A percentile compares a stretch with the other conserved stretches of the same genome.
These are phyloP conservation scores for Syzygium aromaticum DNA, from an alignment of 345 rosid genomes.

Conservation along the genomic window DNA sequence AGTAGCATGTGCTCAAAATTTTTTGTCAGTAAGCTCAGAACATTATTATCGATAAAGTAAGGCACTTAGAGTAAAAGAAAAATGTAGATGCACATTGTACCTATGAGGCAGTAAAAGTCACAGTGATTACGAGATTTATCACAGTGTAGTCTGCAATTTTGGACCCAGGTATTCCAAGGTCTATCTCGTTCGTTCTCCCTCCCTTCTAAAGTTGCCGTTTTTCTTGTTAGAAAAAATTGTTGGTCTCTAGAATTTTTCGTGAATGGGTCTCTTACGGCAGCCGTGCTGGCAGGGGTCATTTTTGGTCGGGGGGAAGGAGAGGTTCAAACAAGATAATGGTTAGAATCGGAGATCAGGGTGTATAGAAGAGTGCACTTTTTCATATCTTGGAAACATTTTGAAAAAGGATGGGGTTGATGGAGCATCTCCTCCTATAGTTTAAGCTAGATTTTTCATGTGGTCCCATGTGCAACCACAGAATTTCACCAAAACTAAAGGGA, in stretches of 20 bases:
- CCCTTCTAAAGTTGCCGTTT: neutral
- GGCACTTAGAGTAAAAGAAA: neutral
- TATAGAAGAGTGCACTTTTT: neutral
- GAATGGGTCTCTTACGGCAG: neutral
- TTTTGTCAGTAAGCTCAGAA: neutral
- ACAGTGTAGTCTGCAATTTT: neutral
- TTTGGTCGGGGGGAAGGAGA: neutral
- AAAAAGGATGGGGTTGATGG: neutral
- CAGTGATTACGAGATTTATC: neutral
- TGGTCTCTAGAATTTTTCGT: neutral
- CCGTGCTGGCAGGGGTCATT: neutral
- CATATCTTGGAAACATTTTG: neutral
- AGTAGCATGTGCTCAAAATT: neutral
- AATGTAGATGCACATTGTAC: neutral
- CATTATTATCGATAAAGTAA: neutral
- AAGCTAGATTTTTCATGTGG: neutral
- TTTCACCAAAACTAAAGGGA: neutral
- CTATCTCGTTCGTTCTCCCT: neutral
- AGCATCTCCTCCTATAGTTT: neutral
- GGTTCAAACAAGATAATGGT: neutral
- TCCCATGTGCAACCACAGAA: neutral
- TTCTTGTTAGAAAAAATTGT: neutral
- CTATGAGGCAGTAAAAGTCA: conserved; percentile 1
- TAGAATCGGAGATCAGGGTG: neutral
- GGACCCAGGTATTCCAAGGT: neutral